Evolutionary conservation across 176 grass and related monocot species (phyloP), one percentile per base, ranked within the genome.

Genomic region (Poa pratensis): DNA sequence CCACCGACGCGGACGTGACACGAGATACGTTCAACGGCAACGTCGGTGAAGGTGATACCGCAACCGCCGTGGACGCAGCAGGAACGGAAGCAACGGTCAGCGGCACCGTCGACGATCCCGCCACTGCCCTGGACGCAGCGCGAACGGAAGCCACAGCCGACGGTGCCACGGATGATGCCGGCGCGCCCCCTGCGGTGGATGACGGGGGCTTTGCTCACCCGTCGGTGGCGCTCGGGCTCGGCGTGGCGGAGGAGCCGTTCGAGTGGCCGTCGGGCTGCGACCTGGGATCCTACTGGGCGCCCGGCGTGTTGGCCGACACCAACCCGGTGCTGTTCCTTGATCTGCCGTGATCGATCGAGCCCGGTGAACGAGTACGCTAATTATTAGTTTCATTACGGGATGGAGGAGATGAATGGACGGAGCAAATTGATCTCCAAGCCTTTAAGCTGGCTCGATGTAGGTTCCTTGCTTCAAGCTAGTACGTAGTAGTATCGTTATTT

Each of bases 221-320:
- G 26, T 65, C 75, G 6, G 28, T 37, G 59, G 48, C 66, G 37
- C 48, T 83, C n/a, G 68, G 50, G 48, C 13, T 68, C 50, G 75
- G 80, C 12, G 10, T 76, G 18, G 12, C 85, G 1, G 89, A 71
- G 40, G 69, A 27, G 81, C 69, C 61, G 62, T 91, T 91, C 81
- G 89, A 91, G 85, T 91, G 89, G 89, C 85, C 85, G 43, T 84
- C 89, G 32, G 62, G 75, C 42, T 91, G 85, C 85, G 89, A 91
- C 60, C 59, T 91, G 22, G 89, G 81, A 11, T 76, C 89, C 6
- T 87, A 87, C 81, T 84, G 85, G 81, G 28, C 27, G 26, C 13
- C 75, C 23, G 11, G 81, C 58, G 76, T 84, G 52, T 87, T 87
- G 60, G 52, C 85, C 50, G 89, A 87, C 85, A 79, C 76, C 40